These are phyloP conservation scores for Chlorella sorokiniana DNA, from an alignment of 139 green algal genomes.

Conservation along the genomic window DNA sequence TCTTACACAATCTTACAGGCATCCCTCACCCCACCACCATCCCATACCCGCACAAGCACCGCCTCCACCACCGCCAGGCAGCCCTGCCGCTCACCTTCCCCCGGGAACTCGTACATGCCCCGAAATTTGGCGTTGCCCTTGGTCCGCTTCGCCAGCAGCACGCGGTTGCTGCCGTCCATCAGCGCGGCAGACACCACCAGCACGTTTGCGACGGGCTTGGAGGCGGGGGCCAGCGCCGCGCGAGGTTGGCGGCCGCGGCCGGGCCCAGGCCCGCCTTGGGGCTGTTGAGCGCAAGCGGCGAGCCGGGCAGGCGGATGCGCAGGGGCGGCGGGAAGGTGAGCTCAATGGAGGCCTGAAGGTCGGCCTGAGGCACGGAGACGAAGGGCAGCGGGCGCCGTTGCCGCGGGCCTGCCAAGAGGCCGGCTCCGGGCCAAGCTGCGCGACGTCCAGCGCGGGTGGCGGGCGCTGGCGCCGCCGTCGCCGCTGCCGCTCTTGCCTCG, in stretches of 20 bases:
- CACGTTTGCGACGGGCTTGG: neutral
- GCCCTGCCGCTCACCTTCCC: slow-evolving; percentile 15
- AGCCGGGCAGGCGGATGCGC: neutral
- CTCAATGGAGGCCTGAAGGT: slow-evolving; percentile 1
- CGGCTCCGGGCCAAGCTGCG: neutral
- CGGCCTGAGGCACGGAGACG: neutral
- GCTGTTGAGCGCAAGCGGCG: no score
- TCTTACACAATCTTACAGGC: no score
- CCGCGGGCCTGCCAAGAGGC: neutral
- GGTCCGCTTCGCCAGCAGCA: slow-evolving; percentile 13
- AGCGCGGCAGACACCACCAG: slow-evolving; percentile 19
- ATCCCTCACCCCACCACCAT: no score
- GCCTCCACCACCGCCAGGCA: no score
- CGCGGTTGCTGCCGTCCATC: slow-evolving; percentile 10
- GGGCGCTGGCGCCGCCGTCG: neutral
- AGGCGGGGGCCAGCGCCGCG: neutral
- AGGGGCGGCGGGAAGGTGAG: neutral
- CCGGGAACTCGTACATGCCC: slow-evolving; percentile 16
- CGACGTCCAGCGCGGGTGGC: neutral
- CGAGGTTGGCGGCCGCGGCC: no score
- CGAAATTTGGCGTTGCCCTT: slow-evolving; percentile 4
- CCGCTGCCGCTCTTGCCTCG: neutral
- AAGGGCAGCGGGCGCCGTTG: neutral
- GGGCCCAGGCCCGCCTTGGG: no score
- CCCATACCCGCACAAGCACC: no score